phyloP scores from a whole-genome alignment of 495 filamentous ascomycete genomes.

The Gamarada debralockiae region DNA sequence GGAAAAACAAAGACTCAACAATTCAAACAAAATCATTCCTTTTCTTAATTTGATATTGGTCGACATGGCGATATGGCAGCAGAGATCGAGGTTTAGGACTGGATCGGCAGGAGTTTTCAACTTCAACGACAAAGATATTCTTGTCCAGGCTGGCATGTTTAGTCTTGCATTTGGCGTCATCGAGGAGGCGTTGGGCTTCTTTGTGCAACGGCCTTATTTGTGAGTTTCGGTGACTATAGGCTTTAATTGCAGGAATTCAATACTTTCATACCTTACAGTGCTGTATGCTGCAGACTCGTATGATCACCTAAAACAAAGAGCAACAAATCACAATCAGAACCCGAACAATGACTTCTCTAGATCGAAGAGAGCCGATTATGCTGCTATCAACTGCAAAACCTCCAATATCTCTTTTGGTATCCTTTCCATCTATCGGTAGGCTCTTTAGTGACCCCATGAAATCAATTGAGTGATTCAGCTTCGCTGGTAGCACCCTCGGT shows the following conservation, averaged over 20 bases:
- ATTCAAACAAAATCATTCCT: neutral
- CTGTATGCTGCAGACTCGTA: neutral
- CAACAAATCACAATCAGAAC: neutral
- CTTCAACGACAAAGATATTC: constrained; percentile 8
- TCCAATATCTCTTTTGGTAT: too few relatives aligned
- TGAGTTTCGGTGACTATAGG: constrained; percentile 5
- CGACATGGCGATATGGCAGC: neutral
- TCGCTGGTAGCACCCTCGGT: too few relatives aligned
- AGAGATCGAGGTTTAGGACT: constrained; percentile 14
- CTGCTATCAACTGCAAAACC: too few relatives aligned
- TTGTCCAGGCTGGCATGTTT: constrained; percentile 6
- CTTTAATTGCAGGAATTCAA: constrained; percentile 16
- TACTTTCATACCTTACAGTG: neutral
- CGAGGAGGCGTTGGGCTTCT: constrained; percentile 13
- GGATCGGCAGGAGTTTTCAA: neutral
- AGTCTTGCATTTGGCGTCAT: constrained; percentile 20
- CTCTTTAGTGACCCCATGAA: too few relatives aligned
- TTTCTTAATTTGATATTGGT: neutral
- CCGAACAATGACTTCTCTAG: too few relatives aligned
- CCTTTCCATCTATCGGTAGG: too few relatives aligned
- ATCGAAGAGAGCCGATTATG: too few relatives aligned
- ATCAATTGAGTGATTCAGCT: too few relatives aligned
- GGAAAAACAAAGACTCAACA: neutral
- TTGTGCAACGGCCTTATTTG: constrained; percentile 12
- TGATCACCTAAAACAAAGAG: neutral